Evolutionary conservation across 1,139 yeast genomes (phyloP).

Genomic region (Protomyces arabidopsidicola): DNA sequence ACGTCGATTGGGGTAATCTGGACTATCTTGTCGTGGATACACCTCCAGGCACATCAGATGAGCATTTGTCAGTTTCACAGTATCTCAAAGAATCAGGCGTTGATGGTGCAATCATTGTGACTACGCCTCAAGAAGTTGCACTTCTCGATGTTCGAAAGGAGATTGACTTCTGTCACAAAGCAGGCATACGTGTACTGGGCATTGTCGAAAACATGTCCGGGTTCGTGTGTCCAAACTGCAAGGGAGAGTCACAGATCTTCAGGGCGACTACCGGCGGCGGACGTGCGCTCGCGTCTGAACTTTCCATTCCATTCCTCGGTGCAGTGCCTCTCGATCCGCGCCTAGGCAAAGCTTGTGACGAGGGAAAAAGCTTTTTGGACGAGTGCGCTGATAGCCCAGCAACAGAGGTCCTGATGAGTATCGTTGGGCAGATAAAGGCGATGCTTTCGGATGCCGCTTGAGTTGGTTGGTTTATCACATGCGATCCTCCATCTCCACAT

Average conservation of each 20-base stretch:
- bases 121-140: slow-evolving; percentile 98
- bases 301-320: slow-evolving; percentile 74
- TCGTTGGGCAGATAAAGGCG: slow-evolving; percentile 51
- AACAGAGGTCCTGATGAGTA: slow-evolving; percentile 74
- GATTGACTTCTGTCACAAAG: slow-evolving; percentile 88
- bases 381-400: slow-evolving; percentile 90
- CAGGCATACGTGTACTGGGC: slow-evolving; percentile 78
- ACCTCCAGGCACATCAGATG: slow-evolving; percentile 98
- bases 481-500: slow-evolving; percentile 38
- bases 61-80: slow-evolving; percentile 83
- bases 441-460: neutral
- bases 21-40: slow-evolving; percentile 92
- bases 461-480: slow-evolving; percentile 2
- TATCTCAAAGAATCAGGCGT: slow-evolving; percentile 86
- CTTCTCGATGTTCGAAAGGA: slow-evolving; percentile 91
- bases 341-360: slow-evolving; percentile 82
- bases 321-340: slow-evolving; percentile 94
- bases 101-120: slow-evolving; percentile 91
- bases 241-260: slow-evolving; percentile 84
- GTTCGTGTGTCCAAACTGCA: slow-evolving; percentile 92
- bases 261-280: slow-evolving; percentile 97
- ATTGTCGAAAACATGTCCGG: slow-evolving; percentile 98
- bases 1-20: slow-evolving; percentile 92
- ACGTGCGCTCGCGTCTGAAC: slow-evolving; percentile 69
- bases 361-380: slow-evolving; percentile 82